phyloP scores from a whole-genome alignment of 441 rosid species.

The Rhodomyrtus psidioides region DNA sequence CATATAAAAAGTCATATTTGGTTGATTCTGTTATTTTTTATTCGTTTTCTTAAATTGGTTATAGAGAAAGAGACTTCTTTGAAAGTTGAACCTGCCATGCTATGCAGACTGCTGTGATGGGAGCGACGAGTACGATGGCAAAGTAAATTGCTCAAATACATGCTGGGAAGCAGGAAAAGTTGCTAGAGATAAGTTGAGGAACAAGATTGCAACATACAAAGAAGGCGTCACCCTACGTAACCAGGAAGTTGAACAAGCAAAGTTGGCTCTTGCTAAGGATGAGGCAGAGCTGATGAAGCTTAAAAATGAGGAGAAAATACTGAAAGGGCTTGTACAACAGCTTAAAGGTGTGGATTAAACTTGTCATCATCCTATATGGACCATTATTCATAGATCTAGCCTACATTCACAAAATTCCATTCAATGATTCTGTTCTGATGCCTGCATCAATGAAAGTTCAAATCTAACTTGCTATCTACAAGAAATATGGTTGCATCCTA shows the following conservation, averaged over 20 bases:
- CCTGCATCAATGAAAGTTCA: neutral
- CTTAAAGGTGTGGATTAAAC: conserved; percentile 53
- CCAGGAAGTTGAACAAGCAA: conserved; percentile 52
- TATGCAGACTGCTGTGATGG: conserved; percentile 93
- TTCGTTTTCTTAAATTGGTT: neutral
- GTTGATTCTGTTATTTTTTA: neutral
- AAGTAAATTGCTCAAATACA: conserved; percentile 59
- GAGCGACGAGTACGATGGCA: conserved; percentile 91
- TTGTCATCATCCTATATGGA: neutral
- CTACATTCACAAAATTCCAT: neutral
- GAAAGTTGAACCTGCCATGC: neutral
- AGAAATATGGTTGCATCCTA: neutral
- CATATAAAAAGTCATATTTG: neutral
- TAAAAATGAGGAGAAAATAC: conserved; percentile 56
- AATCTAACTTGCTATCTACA: neutral
- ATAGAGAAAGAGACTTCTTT: neutral
- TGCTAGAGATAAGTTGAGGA: conserved; percentile 69
- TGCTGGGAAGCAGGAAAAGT: conserved; percentile 98
- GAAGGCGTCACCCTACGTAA: conserved; percentile 60
- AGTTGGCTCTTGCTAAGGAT: conserved; percentile 50
- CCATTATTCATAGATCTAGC: neutral
- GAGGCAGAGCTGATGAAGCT: conserved; percentile 66
- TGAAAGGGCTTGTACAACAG: conserved; percentile 76
- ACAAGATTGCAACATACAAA: conserved; percentile 55
- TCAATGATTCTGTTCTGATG: neutral